Conservation (phyloP, 164 flowering plant genomes). For the Litsea cubeba region DNA sequence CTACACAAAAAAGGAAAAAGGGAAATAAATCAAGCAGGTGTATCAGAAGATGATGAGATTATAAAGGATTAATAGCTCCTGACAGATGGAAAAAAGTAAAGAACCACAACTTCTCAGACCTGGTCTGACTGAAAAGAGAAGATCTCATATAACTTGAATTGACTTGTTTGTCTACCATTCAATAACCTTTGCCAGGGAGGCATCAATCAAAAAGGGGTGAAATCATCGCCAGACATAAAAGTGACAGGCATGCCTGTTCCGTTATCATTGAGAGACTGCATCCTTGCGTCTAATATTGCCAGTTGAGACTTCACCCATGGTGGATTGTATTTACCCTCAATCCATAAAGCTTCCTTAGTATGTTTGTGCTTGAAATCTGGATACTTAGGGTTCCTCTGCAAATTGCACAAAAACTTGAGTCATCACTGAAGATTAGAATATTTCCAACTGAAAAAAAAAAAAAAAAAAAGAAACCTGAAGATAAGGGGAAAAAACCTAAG, state of each 20-base stretch:
- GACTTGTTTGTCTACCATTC: neutral
- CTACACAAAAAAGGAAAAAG: neutral
- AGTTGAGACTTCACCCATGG: constrained; percentile 88
- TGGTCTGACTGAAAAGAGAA: constrained; percentile 1
- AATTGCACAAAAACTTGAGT: neutral
- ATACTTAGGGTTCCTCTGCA: constrained; percentile 71
- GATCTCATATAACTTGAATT: neutral
- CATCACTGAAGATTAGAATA: too few relatives aligned
- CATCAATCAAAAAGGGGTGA: constrained; percentile 28
- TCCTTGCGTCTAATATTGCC: constrained; percentile 58
- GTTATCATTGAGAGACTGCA: constrained; percentile 43
- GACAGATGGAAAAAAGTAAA: neutral
- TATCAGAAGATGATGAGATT: neutral
- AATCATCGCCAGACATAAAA: constrained; percentile 32
- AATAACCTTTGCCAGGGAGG: neutral
- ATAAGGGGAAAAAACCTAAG: too few relatives aligned
- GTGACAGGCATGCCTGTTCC: constrained; percentile 18
- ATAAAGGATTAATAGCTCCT: neutral
- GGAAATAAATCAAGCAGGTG: neutral
- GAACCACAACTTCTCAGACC: constrained; percentile 4
- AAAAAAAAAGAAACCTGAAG: too few relatives aligned
- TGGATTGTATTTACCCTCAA: constrained; percentile 79
- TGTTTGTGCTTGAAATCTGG: constrained; percentile 98
- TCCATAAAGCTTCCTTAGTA: constrained; percentile 90
- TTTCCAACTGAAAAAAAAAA: too few relatives aligned